Conservation (phyloP, 2,329 filamentous ascomycete species). For the Aspergillus aculeatus region DNA sequence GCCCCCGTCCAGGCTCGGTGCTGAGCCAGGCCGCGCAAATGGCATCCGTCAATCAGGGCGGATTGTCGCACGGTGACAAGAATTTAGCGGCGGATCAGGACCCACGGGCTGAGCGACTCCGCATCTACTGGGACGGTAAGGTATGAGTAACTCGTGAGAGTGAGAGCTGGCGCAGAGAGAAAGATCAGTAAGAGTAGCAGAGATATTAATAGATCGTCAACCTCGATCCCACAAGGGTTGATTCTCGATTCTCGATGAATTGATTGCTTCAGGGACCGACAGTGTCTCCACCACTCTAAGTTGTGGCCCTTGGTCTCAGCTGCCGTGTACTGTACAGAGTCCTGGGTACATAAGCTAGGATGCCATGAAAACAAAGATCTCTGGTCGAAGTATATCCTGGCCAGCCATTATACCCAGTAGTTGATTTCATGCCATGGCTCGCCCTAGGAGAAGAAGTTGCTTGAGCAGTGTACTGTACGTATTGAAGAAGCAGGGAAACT, state of each 20-base stretch:
- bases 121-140: background rate
- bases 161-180: background rate
- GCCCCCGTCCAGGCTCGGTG: slow-evolving; percentile 15
- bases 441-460: background rate
- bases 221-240: background rate
- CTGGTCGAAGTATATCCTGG: slow-evolving; percentile 5
- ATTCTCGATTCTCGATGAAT: background rate
- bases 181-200: background rate
- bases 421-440: background rate
- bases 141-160: background rate
- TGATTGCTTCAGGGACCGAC: background rate
- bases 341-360: slow-evolving; percentile 1
- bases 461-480: background rate
- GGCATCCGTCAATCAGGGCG: slow-evolving; percentile 21
- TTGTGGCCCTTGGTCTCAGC: slow-evolving; percentile 16
- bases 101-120: slow-evolving; percentile 26
- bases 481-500: background rate
- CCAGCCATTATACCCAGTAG: slow-evolving; percentile 6
- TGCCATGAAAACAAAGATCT: slow-evolving; percentile 3
- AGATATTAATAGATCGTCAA: background rate
- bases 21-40: slow-evolving; percentile 15
- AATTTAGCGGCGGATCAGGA: slow-evolving; percentile 27
- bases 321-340: slow-evolving; percentile 11
- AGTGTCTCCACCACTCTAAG: background rate
- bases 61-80: slow-evolving; percentile 13